Conservation (phyloP, 345 rosid genomes). For the Citrus australasica region DNA sequence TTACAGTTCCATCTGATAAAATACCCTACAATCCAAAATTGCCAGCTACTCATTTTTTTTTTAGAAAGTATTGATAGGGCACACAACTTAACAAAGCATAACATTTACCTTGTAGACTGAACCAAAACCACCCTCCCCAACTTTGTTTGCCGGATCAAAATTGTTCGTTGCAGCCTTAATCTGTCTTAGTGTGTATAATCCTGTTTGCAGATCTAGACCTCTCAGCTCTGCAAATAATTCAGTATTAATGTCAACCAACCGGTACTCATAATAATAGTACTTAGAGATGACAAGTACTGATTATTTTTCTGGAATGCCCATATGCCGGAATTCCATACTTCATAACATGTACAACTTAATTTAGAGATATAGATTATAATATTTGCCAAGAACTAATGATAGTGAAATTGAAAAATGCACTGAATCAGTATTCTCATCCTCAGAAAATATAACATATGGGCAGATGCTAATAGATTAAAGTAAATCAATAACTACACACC, state of each 20-base stretch:
- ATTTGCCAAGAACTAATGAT: neutral
- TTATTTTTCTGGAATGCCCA: neutral
- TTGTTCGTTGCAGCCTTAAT: slow-evolving; percentile 67
- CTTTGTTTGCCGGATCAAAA: slow-evolving; percentile 52
- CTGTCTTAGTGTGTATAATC: slow-evolving; percentile 56
- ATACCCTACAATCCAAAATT: slow-evolving; percentile 44
- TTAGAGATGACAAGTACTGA: neutral
- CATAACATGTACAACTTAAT: too few relatives aligned
- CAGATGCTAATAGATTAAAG: neutral
- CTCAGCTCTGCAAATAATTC: slow-evolving; percentile 46
- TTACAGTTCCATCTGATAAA: slow-evolving; percentile 59
- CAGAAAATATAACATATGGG: neutral
- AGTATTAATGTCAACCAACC: slow-evolving; percentile 14
- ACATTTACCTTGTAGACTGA: slow-evolving; percentile 59
- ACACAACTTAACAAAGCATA: neutral
- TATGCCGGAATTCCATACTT: neutral
- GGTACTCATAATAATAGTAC: neutral
- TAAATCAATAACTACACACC: slow-evolving; percentile 32
- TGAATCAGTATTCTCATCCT: neutral
- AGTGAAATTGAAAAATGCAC: neutral
- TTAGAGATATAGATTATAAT: neutral
- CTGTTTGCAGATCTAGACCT: slow-evolving; percentile 64
- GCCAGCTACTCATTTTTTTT: neutral
- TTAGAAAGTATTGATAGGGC: too few relatives aligned
- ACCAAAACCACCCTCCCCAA: slow-evolving; percentile 89